Percentiles rank a stretch among this genome's conserved stretches.
phyloP scores from a whole-genome alignment of 2,329 filamentous ascomycete genomes.

The Sphaerulina musiva region DNA sequence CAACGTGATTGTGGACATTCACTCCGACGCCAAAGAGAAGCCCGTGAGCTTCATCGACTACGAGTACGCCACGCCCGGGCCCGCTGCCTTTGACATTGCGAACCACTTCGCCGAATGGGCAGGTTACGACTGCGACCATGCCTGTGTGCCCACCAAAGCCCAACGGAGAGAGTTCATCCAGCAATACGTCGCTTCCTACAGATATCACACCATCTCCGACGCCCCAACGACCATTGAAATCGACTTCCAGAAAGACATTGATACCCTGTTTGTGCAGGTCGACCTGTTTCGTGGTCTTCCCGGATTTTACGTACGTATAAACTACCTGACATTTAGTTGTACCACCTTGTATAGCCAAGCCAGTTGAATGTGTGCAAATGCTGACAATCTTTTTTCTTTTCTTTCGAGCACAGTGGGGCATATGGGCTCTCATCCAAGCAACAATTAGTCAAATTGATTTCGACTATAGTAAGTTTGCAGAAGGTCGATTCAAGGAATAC shows the following conservation, averaged over 20 bases:
- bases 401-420: constrained; percentile 54
- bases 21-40: constrained; percentile 20
- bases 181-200: constrained; percentile 74
- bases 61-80: constrained; percentile 91
- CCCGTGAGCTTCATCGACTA: constrained; percentile 88
- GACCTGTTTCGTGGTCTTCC: constrained; percentile 83
- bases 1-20: constrained; percentile 74
- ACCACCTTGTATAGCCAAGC: no score
- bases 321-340: no score
- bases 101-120: constrained; percentile 99
- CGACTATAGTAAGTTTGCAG: constrained; percentile 88
- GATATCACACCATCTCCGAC: constrained; percentile 33
- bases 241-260: constrained; percentile 54
- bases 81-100: constrained; percentile 89
- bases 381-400: no score
- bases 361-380: background rate
- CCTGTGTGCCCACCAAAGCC: constrained; percentile 67
- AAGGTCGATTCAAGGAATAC: constrained; percentile 80
- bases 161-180: constrained; percentile 74
- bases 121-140: constrained; percentile 90
- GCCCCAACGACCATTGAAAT: constrained; percentile 41
- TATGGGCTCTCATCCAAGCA: constrained; percentile 93
- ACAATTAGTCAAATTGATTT: constrained; percentile 94
- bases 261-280: constrained; percentile 69
- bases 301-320: constrained; percentile 56